Conservation (phyloP, 495 filamentous ascomycete species). For the Cryomyces antarcticus region DNA sequence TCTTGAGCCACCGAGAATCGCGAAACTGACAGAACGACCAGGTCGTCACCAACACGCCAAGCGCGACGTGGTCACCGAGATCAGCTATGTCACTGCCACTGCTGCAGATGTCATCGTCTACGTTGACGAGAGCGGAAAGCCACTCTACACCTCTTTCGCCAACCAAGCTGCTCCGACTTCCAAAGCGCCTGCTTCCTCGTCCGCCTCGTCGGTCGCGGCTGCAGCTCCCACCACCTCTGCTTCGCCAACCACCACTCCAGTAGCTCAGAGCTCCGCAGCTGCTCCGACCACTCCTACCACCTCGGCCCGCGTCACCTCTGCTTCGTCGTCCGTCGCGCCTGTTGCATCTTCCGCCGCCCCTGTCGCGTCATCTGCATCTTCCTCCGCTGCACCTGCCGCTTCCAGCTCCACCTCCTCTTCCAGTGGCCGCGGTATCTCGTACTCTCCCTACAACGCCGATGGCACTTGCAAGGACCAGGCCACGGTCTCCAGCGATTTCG, state of each 20-base stretch:
- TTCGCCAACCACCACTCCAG: not conserved
- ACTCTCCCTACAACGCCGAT: slow-evolving; percentile 51
- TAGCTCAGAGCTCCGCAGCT: not conserved
- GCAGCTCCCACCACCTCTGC: not conserved
- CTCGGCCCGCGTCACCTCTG: not conserved
- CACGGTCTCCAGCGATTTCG: slow-evolving; percentile 43
- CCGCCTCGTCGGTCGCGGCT: not conserved
- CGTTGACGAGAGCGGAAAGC: slow-evolving; percentile 40
- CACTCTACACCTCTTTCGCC: slow-evolving; percentile 19
- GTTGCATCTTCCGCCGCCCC: not conserved
- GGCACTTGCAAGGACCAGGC: slow-evolving; percentile 43
- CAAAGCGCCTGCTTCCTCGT: not conserved
- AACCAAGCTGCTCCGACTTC: not conserved
- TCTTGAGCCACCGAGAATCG: not conserved
- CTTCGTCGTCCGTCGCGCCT: not conserved
- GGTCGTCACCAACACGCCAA: slow-evolving; percentile 11
- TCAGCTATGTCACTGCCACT: slow-evolving; percentile 14
- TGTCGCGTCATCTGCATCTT: slow-evolving; percentile 4
- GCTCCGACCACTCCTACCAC: not conserved
- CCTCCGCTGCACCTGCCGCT: slow-evolving; percentile 1
- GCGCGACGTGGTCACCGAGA: slow-evolving; percentile 20
- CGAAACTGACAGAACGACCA: not conserved
- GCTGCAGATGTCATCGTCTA: slow-evolving; percentile 34
- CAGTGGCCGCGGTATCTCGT: slow-evolving; percentile 35
- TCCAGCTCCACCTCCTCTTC: slow-evolving; percentile 7